Evolutionary conservation across 2,329 filamentous ascomycete genomes (phyloP), one percentile per base, ranked within the genome.

Genomic region (Fusarium sp.): DNA sequence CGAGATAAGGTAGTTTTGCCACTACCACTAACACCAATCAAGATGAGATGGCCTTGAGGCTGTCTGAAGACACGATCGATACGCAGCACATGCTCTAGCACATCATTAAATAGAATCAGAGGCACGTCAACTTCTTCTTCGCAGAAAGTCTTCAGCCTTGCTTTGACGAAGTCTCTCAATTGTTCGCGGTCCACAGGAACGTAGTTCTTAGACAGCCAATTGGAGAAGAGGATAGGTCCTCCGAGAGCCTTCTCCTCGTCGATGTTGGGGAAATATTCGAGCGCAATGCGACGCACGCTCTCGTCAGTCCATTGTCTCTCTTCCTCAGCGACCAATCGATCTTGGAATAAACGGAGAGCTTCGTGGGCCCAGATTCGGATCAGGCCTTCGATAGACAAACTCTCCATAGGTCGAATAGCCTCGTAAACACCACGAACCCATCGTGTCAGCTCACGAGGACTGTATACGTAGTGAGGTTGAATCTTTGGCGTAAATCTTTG

Each of bases 111-210:
- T n/a, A 99, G 85, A 70, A 99, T 97, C 52, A 99, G 88, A 37
- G 97, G 96, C 54, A 99, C 97, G 80, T 99, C 96, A 16, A 99
- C 94, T 79, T 99, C 97, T 85, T 99, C 96, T 78, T 99, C 97
- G 77, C 96, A 99, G 86, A 99, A 99, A 0, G 96, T 99, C 84
- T 92, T 95, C 65, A 99, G 88, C 77, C 96, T 91, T 54, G 96
- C 96, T 82, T 98, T 98, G 79, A 99, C 96, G 74, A 98, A 99
- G 73, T 98, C 96, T 74, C 97, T 91, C 40, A 99, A 86, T 76
- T 97, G 92, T 78, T 99, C 96, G 72, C 96, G 92, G 76, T 97
- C 94, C 41, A 99, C 96, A 9, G 96, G 96, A 13, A 98, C 90
- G 77, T 99, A 99, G 79, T 99, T 93, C 88, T 97, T 98, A 14